Percentiles rank a stretch among this genome's conserved stretches.
These are phyloP conservation scores for Populus hybrid DNA, from an alignment of 441 rosid genomes.

Conservation along the genomic window DNA sequence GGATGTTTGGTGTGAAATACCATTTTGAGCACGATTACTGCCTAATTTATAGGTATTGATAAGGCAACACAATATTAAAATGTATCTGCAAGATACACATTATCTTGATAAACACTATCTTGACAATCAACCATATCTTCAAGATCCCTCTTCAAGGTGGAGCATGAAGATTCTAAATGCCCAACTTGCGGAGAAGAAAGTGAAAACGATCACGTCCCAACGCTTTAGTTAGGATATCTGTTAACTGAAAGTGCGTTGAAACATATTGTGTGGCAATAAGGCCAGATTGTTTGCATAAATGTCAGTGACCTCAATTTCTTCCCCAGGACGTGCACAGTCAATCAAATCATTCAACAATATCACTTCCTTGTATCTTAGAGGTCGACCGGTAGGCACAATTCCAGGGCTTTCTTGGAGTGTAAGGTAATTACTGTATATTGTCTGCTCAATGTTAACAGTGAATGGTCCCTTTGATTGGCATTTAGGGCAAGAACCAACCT, in stretches of 20 bases:
- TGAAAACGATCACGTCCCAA: no score
- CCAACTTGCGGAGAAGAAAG: no score
- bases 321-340: constrained; percentile 97
- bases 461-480: constrained; percentile 98
- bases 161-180: no score
- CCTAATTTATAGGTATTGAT: no score
- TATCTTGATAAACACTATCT: no score
- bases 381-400: constrained; percentile 97
- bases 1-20: no score
- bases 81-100: no score
- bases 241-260: constrained; percentile 54
- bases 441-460: constrained; percentile 93
- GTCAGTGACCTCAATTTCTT: constrained; percentile 96
- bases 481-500: constrained; percentile 97
- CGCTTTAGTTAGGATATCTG: constrained; percentile 64
- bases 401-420: constrained; percentile 99
- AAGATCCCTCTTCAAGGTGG: no score
- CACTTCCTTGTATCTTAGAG: constrained; percentile 98
- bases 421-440: constrained; percentile 89
- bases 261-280: constrained; percentile 22
- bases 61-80: no score
- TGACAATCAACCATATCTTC: no score
- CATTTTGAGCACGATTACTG: no score
- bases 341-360: constrained; percentile 88
- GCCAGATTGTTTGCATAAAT: constrained; percentile 92